Percentiles rank a stretch among this genome's conserved stretches.
These are phyloP conservation scores for Dactylellina parvicollis DNA, from an alignment of 2,329 filamentous ascomycete species.

Conservation along the genomic window DNA sequence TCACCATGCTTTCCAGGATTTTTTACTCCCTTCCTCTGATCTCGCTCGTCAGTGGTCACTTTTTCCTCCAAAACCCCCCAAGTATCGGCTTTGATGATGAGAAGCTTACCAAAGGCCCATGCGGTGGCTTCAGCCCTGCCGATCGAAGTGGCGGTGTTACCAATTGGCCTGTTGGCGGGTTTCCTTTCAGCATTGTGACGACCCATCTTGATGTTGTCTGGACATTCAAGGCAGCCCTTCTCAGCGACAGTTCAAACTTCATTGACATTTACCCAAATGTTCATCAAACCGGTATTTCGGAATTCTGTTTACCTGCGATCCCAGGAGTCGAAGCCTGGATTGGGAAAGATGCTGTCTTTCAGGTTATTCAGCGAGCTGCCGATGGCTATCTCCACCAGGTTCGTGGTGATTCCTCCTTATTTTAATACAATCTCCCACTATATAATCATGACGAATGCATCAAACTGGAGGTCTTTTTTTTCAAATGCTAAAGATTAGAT, in stretches of 20 bases:
- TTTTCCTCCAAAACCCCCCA: conserved; percentile 14
- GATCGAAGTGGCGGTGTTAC: conserved; percentile 16
- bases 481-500: too few species aligned
- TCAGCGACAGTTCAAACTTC: background rate
- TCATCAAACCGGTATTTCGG: conserved; percentile 14
- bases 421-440: background rate
- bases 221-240: conserved; percentile 20
- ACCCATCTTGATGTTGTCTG: conserved; percentile 22
- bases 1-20: conserved; percentile 10
- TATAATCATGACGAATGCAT: too few species aligned
- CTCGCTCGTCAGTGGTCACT: background rate
- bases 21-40: background rate
- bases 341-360: conserved; percentile 10
- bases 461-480: too few species aligned
- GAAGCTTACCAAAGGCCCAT: background rate
- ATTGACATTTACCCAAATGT: conserved; percentile 21
- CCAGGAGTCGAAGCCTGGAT: conserved; percentile 1
- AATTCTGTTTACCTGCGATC: conserved; percentile 11
- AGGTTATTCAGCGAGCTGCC: conserved; percentile 8
- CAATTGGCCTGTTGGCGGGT: conserved; percentile 12
- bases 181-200: conserved; percentile 10
- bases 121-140: conserved; percentile 10
- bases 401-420: background rate
- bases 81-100: conserved; percentile 16
- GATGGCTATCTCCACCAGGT: conserved; percentile 13